A percentile compares a stretch with the other conserved stretches of the same genome.
Conservation (phyloP, 768 basidiomycete species). For the Boletus vinaceobasis region DNA sequence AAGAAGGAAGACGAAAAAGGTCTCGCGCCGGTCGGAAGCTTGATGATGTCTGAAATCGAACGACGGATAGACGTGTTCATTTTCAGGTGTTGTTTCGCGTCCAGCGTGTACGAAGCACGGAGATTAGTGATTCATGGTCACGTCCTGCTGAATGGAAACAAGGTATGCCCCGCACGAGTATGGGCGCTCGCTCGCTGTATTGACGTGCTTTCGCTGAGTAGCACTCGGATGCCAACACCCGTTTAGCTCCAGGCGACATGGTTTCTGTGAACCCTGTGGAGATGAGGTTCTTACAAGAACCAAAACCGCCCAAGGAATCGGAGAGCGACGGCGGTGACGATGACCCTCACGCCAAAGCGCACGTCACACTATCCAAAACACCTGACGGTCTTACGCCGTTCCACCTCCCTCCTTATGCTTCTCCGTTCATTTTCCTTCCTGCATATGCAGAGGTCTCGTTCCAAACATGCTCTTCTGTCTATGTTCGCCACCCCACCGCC, state of each 20-base stretch:
- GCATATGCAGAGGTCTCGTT: conserved; percentile 86
- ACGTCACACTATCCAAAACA: neutral
- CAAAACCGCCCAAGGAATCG: conserved; percentile 17
- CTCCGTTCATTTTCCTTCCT: conserved; percentile 92
- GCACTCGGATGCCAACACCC: conserved; percentile 82
- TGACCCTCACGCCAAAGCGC: neutral
- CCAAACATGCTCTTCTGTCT: conserved; percentile 85
- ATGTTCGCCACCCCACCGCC: conserved; percentile 94
- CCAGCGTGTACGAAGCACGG: conserved; percentile 88
- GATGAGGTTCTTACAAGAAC: conserved; percentile 65
- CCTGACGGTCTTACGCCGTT: conserved; percentile 59
- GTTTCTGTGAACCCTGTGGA: conserved; percentile 80
- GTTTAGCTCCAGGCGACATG: conserved; percentile 92
- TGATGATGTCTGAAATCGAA: conserved; percentile 97
- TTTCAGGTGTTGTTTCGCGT: conserved; percentile 84
- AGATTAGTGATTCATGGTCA: conserved; percentile 82
- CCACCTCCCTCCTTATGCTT: conserved; percentile 79
- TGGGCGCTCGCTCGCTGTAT: neutral
- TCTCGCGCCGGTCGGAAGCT: conserved; percentile 85
- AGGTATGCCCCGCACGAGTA: conserved; percentile 49
- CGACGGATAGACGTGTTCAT: conserved; percentile 89
- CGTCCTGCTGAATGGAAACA: conserved; percentile 85
- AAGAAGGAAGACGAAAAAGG: conserved; percentile 56
- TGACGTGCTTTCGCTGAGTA: conserved; percentile 29
- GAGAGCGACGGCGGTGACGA: conserved; percentile 4